Conservation (phyloP, 2,329 filamentous ascomycete genomes). For the Diaporthe aspalathi region DNA sequence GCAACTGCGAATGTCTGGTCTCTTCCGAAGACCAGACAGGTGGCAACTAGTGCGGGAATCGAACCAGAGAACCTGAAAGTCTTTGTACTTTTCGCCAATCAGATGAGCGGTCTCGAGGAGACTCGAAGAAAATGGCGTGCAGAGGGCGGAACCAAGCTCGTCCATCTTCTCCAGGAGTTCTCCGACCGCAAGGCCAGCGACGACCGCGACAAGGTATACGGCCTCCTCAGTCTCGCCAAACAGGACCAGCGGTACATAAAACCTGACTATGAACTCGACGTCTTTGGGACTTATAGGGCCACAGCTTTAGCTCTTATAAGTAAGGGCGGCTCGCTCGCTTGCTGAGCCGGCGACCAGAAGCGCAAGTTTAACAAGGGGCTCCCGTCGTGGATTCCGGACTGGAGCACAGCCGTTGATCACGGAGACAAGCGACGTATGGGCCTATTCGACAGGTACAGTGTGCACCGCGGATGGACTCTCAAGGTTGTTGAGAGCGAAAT, state of each 20-base stretch:
- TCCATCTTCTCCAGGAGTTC: conserved; percentile 25
- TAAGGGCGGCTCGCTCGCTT: neutral
- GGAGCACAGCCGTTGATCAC: conserved; percentile 12
- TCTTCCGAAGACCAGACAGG: neutral
- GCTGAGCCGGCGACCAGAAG: conserved; percentile 30
- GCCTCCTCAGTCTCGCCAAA: conserved; percentile 24
- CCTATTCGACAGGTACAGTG: neutral
- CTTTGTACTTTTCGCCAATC: neutral
- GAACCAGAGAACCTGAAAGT: conserved; percentile 31
- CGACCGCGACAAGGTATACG: conserved; percentile 35
- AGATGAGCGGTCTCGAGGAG: neutral
- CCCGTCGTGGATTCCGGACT: conserved; percentile 34
- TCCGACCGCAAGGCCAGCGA: conserved; percentile 26
- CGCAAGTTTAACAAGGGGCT: conserved; percentile 22
- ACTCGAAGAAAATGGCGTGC: conserved; percentile 15
- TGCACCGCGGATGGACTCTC: neutral
- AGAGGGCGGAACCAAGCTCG: neutral
- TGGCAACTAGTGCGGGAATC: neutral
- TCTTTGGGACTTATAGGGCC: neutral
- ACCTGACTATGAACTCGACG: conserved; percentile 4
- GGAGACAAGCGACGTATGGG: conserved; percentile 27
- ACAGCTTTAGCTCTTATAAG: neutral
- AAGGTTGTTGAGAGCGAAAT: neutral
- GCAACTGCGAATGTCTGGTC: neutral
- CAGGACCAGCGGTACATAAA: neutral